Evolutionary conservation across 2,329 filamentous ascomycete genomes (phyloP).

Genomic region (Diaporthe citri): DNA sequence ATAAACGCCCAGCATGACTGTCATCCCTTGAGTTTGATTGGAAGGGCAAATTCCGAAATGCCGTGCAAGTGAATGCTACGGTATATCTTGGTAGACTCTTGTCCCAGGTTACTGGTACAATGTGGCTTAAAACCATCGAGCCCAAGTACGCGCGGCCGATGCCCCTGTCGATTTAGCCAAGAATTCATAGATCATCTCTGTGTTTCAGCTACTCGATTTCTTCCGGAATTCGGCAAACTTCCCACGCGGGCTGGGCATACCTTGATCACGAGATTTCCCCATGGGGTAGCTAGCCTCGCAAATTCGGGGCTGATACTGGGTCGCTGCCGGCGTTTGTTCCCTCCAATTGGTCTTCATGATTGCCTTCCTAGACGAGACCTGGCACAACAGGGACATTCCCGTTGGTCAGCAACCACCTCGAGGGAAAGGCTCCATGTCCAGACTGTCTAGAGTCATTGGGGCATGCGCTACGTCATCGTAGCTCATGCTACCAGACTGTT

Average conservation of each 20-base stretch:
- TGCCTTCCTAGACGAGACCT: slow-evolving; percentile 30
- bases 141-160: neutral
- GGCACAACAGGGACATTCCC: slow-evolving; percentile 21
- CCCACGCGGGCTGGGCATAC: neutral
- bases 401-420: neutral
- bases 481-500: neutral
- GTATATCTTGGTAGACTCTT: neutral
- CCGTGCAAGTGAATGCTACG: neutral
- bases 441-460: slow-evolving; percentile 3
- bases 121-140: neutral
- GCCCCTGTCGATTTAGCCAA: neutral
- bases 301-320: slow-evolving; percentile 39
- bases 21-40: neutral
- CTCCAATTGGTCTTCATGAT: slow-evolving; percentile 47
- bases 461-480: slow-evolving; percentile 11
- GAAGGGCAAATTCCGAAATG: neutral
- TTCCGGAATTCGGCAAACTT: neutral
- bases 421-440: neutral
- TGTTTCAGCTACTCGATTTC: neutral
- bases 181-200: neutral
- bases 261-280: neutral
- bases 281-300: slow-evolving; percentile 6
- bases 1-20: too few species aligned
- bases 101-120: neutral
- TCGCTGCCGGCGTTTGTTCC: slow-evolving; percentile 46